These are phyloP conservation scores for Vigna unguiculata DNA, from an alignment of 306 rosid genomes.

Conservation along the genomic window DNA sequence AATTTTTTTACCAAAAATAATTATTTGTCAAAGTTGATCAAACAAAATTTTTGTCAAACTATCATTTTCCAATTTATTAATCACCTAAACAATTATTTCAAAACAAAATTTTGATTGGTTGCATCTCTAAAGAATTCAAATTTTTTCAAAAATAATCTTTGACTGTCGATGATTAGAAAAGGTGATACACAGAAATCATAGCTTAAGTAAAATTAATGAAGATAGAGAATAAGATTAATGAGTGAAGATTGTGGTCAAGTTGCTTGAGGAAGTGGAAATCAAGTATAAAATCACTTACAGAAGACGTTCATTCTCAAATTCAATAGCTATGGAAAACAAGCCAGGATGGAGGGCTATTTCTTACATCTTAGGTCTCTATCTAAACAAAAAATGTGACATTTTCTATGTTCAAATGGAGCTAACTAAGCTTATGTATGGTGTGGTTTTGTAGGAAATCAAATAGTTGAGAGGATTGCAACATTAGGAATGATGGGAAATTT, in stretches of 20 bases:
- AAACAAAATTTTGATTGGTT: too few relatives aligned
- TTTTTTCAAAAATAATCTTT: too few relatives aligned
- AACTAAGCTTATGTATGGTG: neutral
- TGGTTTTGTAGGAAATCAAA: slow-evolving; percentile 48
- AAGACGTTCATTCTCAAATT: slow-evolving; percentile 1
- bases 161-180: too few relatives aligned
- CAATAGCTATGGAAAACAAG: neutral
- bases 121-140: too few relatives aligned
- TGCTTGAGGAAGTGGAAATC: neutral
- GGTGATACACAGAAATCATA: neutral
- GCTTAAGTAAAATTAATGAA: neutral
- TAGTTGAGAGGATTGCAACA: slow-evolving; percentile 48
- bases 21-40: too few relatives aligned
- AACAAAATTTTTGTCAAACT: too few relatives aligned
- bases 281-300: neutral
- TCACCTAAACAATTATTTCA: too few relatives aligned
- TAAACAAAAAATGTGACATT: neutral
- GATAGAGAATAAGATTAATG: neutral
- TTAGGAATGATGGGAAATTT: slow-evolving; percentile 42
- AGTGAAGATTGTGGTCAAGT: slow-evolving; percentile 7
- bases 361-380: slow-evolving; percentile 40
- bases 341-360: slow-evolving; percentile 51
- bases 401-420: neutral
- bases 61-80: too few relatives aligned
- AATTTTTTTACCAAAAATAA: too few relatives aligned